Evolutionary conservation across 257 asterid genomes (phyloP), one percentile per base, ranked within the genome.

Genomic region (Verbascum thapsus): DNA sequence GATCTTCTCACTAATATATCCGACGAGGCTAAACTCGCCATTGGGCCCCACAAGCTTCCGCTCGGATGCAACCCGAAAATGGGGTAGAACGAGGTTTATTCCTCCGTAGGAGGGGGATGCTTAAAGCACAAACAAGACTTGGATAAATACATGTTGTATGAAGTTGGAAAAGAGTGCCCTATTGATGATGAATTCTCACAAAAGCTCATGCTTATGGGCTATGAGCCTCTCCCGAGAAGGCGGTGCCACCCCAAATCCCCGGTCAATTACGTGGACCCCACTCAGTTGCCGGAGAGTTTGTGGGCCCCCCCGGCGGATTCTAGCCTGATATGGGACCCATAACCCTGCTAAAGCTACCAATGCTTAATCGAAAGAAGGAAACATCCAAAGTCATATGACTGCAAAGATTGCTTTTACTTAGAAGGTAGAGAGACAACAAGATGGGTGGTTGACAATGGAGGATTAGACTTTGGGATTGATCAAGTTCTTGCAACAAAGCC

Each of bases 161-260:
- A 61, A 0, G 61, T 80, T 22, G 87, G 82, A 2, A 64, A 63
- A 26, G 80, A 66, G 7, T 85, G 88, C 44, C 86, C 88, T 0
- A 64, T 61, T 3, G 92, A 85, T 23, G 88, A 85, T 16, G 70
- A 58, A 6, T 70, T 76, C 11, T 80, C 81, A 0, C 87, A 82
- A 8, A 61, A 52, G 4, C 81, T 80, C n/a, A 72, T 83, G 84
- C 73, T 83, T 0, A 78, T 64, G 45, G 85, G 87, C 0, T 85
- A 87, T 61, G 90, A 83, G 71, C 89, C 87, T 0, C 80, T 85
- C 5, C 88, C 83, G 0, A 61, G 83, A 34, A 59, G 90, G 53
- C 73, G 85, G 26, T 82, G 94, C 71, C 94, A 72, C 72, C 90
- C 94, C 0, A 78, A 71, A 22, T 52, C 85, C 0, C 87, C 85